A percentile compares a stretch with the other conserved stretches of the same genome.
These are phyloP conservation scores for Austroboletus niveus DNA, from an alignment of 1,284 basidiomycete species.

Conservation along the genomic window DNA sequence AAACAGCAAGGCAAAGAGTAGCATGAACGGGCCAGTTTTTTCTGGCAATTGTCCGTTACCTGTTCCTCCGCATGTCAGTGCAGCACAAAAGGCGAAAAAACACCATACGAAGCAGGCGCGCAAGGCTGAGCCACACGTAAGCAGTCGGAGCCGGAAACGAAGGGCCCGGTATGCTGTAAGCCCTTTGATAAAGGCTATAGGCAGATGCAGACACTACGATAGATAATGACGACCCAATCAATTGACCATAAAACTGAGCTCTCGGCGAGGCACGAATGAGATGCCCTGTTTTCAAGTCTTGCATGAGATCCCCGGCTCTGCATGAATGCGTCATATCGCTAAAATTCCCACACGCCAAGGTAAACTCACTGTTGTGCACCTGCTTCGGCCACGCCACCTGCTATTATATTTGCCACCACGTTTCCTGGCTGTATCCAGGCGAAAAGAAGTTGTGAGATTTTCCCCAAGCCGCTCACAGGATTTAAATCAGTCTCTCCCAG, in stretches of 20 bases:
- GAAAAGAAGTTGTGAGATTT: constrained; percentile 92
- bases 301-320: constrained; percentile 96
- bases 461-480: constrained; percentile 92
- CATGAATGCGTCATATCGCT: not conserved
- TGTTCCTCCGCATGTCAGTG: constrained; percentile 30
- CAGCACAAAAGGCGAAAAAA: not conserved
- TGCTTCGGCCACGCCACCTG: constrained; percentile 94
- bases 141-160: constrained; percentile 94
- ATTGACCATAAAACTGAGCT: constrained; percentile 85
- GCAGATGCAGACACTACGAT: constrained; percentile 88
- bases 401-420: constrained; percentile 94
- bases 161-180: constrained; percentile 85
- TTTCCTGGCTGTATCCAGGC: constrained; percentile 94
- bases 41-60: constrained; percentile 82
- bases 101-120: constrained; percentile 76
- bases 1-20: constrained; percentile 72
- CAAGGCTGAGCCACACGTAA: constrained; percentile 89
- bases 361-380: constrained; percentile 84
- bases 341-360: not conserved
- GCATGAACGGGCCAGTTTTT: constrained; percentile 80
- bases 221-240: constrained; percentile 84
- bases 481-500: constrained; percentile 93
- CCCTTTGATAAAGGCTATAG: constrained; percentile 83
- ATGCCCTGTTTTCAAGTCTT: constrained; percentile 96
- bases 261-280: constrained; percentile 84